Percentiles rank a stretch among this genome's conserved stretches.
Conservation (phyloP, 164 flowering plant genomes). For the Chloranthus sessilifolius region DNA sequence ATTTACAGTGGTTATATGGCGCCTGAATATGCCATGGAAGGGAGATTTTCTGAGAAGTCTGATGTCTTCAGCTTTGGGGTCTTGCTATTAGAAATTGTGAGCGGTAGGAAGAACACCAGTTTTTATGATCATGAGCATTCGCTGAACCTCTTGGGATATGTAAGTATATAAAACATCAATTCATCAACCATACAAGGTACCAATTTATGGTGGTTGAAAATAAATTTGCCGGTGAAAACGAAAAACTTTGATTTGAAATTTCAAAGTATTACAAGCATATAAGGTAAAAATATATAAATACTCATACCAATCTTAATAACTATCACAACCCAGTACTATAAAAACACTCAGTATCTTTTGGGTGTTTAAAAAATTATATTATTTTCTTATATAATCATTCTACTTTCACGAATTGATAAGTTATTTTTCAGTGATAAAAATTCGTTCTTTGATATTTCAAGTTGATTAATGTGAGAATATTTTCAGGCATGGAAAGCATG, state of each 20-base stretch:
- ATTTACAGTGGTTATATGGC: conserved; percentile 14
- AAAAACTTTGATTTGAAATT: too few relatives aligned
- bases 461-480: too few relatives aligned
- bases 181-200: not conserved
- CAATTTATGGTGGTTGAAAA: too few relatives aligned
- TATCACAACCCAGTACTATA: not conserved
- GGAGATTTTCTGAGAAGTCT: conserved; percentile 8
- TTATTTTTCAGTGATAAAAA: not conserved
- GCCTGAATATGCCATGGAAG: conserved; percentile 12
- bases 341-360: not conserved
- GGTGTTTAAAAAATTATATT: not conserved
- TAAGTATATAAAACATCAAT: too few relatives aligned
- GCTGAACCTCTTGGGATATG: not conserved
- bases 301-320: too few relatives aligned
- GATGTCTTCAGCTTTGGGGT: conserved; percentile 13
- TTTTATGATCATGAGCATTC: conserved; percentile 8
- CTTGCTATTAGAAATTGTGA: conserved; percentile 10
- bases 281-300: too few relatives aligned
- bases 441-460: not conserved
- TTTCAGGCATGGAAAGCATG: not conserved
- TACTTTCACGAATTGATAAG: not conserved
- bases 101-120: conserved; percentile 22
- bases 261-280: too few relatives aligned
- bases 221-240: too few relatives aligned
- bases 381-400: not conserved